These are phyloP conservation scores for Sinapis alba DNA, from an alignment of 441 rosid genomes.

Conservation along the genomic window DNA sequence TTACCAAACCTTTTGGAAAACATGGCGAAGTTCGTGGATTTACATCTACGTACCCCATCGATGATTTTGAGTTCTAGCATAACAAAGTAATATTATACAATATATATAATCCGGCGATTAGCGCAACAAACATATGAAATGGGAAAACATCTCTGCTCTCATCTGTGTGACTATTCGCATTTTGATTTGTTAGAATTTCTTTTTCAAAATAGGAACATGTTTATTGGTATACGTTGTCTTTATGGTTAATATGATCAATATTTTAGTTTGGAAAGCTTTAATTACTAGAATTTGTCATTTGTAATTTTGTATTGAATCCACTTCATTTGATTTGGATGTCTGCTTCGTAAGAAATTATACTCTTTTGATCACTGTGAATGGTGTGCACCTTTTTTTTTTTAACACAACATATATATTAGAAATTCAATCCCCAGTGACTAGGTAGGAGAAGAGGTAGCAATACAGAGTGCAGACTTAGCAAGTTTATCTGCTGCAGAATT, in stretches of 20 bases:
- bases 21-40: constrained; percentile 23
- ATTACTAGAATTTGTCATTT: not conserved
- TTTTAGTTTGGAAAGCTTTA: not conserved
- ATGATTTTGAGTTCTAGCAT: not conserved
- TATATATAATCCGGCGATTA: not conserved
- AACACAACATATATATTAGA: too few species aligned
- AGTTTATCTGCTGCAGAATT: too few species aligned
- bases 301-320: not conserved
- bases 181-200: not conserved
- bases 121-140: not conserved
- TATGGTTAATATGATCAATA: not conserved
- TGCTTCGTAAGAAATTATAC: not conserved
- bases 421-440: too few species aligned
- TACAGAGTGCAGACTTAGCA: too few species aligned
- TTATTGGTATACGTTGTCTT: not conserved
- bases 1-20: not conserved
- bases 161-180: not conserved
- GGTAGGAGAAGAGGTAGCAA: too few species aligned
- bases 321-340: not conserved
- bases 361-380: not conserved
- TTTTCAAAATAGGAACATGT: not conserved
- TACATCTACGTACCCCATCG: not conserved
- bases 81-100: not conserved
- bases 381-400: too few species aligned
- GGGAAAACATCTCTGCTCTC: not conserved